These are phyloP conservation scores for Leavenworthia alabamica DNA, from an alignment of 345 rosid species.

Conservation along the genomic window DNA sequence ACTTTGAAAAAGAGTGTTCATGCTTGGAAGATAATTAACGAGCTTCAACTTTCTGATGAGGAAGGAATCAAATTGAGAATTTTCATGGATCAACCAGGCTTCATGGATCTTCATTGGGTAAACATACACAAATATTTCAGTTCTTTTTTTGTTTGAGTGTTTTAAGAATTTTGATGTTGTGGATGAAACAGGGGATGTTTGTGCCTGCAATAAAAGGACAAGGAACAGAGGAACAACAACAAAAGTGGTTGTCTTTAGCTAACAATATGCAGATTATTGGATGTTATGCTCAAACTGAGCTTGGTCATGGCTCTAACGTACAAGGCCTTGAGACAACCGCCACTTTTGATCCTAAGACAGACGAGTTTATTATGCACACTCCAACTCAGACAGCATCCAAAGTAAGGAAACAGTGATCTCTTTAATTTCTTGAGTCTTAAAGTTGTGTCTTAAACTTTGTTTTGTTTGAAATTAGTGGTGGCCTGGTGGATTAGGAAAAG, in stretches of 20 bases:
- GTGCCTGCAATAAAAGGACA: conserved; percentile 89
- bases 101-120: conserved; percentile 89
- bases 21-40: conserved; percentile 71
- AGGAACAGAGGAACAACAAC: conserved; percentile 82
- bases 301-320: conserved; percentile 96
- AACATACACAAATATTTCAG: not conserved
- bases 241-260: conserved; percentile 86
- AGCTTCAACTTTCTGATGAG: conserved; percentile 74
- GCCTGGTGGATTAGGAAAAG: conserved; percentile 98
- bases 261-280: conserved; percentile 87
- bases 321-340: conserved; percentile 98
- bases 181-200: conserved; percentile 66
- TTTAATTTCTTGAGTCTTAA: not conserved
- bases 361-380: conserved; percentile 77
- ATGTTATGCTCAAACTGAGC: conserved; percentile 96
- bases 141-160: not conserved
- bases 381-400: conserved; percentile 88
- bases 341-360: conserved; percentile 71
- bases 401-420: conserved; percentile 37
- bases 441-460: not conserved
- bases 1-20: conserved; percentile 61
- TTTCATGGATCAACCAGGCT: conserved; percentile 75
- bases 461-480: conserved; percentile 64
- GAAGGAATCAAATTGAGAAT: conserved; percentile 49
- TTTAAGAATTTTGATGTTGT: conserved; percentile 53